phyloP scores from a whole-genome alignment of 2,329 filamentous ascomycete species.

The Alternaria rosae region DNA sequence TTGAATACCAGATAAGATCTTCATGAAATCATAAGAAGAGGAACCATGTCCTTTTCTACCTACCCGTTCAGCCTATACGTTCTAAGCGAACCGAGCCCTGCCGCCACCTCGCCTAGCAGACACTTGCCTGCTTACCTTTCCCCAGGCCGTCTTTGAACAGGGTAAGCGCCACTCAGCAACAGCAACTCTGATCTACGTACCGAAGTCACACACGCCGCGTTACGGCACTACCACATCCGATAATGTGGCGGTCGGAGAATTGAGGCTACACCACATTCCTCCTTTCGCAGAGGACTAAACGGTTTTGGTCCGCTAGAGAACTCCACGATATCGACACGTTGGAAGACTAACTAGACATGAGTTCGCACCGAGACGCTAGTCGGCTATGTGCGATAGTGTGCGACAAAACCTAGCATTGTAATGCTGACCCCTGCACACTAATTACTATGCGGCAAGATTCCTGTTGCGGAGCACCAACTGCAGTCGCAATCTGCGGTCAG shows the following conservation, averaged over 20 bases:
- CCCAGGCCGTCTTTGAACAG: not conserved
- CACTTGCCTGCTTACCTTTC: not conserved
- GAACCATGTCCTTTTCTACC: not conserved
- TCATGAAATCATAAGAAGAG: not conserved
- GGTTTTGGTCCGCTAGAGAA: constrained; percentile 9
- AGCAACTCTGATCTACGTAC: constrained; percentile 2
- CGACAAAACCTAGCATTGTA: not conserved
- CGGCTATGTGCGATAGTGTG: constrained; percentile 7
- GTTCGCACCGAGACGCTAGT: constrained; percentile 1
- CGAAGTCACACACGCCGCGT: constrained; percentile 2
- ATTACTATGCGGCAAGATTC: constrained; percentile 6
- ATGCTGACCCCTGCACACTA: not conserved
- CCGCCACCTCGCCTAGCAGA: not conserved
- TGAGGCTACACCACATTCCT: constrained; percentile 1
- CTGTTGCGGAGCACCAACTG: constrained; percentile 4
- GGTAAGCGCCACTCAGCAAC: not conserved
- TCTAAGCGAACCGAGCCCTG: not conserved
- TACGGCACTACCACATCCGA: not conserved
- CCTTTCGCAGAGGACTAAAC: not conserved
- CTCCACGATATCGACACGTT: constrained; percentile 9
- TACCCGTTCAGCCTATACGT: not conserved
- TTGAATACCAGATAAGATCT: not conserved
- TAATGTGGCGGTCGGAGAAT: constrained; percentile 3
- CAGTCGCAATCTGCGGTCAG: not conserved
- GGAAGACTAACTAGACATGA: not conserved